Evolutionary conservation across 2,329 filamentous ascomycete genomes (phyloP), one percentile per base, ranked within the genome.

Genomic region (Pestalotiopsis sp.): DNA sequence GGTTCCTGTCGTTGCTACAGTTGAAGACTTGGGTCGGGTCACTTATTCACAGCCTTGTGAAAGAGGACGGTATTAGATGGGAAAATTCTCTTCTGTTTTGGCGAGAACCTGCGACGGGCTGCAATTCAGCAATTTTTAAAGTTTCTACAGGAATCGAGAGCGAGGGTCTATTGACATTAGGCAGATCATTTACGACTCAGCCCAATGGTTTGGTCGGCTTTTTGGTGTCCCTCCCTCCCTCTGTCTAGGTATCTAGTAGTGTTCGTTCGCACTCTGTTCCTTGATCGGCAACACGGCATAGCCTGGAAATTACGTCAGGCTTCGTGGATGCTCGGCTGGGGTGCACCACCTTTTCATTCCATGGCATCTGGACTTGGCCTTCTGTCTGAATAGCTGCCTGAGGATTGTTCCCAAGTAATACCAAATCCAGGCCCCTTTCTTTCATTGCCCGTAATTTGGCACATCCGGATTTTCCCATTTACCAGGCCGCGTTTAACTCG

Each of bases 291-390:
- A 41, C 61, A 49, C 61, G 61, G 61, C 61, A 64, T 31, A 64
- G 61, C 61, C 61, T 49, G 36, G 61, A 52, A 52, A 64, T 64
- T 64, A 64, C 61, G 61, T 64, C 61, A 64, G 41, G 61, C 61
- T 25, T 64, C 20, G 38, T 23, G 36, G 61, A 14, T 62, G 59
- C 59, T 36, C n/a, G 25, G 31, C 27, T 62, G 20, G 45, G 45
- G 17, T 52, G 45, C 20, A 20, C 45, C 45, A 52, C 20, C 41
- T 17, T 14, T 45, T 17, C 13, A n/a, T 14, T 52, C 20, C 45
- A n/a, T 11, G 59, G 27, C 59, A n/a, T 20, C 25, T 39, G 59
- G 13, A 62, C 14, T 27, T 62, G 36, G 23, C 56, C 5, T 59
- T 36, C 14, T 59, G 57, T 20, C 23, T 36, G 9, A 13, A 45